Evolutionary conservation across 805 yeast genomes (phyloP).

Genomic region (Candida argentea): DNA sequence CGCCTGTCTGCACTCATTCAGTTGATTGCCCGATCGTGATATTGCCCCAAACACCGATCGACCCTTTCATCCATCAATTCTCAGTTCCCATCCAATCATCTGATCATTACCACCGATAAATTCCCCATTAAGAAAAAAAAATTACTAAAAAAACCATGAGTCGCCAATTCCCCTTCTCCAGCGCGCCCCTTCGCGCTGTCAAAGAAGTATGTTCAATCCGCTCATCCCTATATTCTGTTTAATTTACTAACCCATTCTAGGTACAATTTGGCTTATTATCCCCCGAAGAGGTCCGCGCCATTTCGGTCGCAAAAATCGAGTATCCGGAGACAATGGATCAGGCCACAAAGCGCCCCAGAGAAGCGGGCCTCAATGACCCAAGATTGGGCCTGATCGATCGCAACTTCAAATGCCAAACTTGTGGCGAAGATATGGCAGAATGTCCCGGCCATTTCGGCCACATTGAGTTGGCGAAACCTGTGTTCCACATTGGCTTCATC

Average conservation of each 20-base stretch:
- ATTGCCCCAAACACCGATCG: conserved; percentile 2
- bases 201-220: conserved; percentile 60
- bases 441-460: conserved; percentile 99
- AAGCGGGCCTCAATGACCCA: conserved; percentile 96
- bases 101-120: no score
- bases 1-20: conserved; percentile 1
- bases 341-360: conserved; percentile 86
- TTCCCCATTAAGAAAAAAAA: no score
- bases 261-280: conserved; percentile 95
- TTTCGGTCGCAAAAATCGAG: conserved; percentile 95
- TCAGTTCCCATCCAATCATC: conserved; percentile 1
- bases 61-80: conserved; percentile 1
- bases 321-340: conserved; percentile 99
- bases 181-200: conserved; percentile 96
- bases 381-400: conserved; percentile 95
- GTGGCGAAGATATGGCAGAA: conserved; percentile 98
- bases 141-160: conserved; percentile 20
- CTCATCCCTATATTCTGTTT: neutral
- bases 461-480: conserved; percentile 96
- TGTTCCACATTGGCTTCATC: conserved; percentile 95
- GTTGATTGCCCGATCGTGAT: neutral
- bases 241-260: conserved; percentile 22
- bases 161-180: conserved; percentile 75
- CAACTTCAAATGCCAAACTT: conserved; percentile 95
- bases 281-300: conserved; percentile 93